Evolutionary conservation across 495 filamentous ascomycete genomes (phyloP), one percentile per base, ranked within the genome.

Genomic region (Penicillium cataractarum): DNA sequence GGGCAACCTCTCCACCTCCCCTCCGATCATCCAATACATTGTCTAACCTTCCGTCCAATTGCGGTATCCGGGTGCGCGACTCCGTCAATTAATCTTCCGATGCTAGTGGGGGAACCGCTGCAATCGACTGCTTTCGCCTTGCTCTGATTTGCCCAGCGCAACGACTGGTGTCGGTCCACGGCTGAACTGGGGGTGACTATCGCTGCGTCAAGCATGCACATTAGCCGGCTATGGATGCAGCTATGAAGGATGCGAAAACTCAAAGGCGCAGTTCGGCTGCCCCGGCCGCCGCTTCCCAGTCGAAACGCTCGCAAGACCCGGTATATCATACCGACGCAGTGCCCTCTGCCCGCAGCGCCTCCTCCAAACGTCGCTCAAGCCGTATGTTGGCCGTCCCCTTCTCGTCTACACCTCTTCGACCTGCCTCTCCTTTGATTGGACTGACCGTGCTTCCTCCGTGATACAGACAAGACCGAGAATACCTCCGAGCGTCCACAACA

Each of bases 201-300:
- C 69, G 42, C 66, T 69, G 70, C 70, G 66, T 71, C 69, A 72
- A 72, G 62, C 50, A 73, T 74, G 72, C 69, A 62, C 64, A 70
- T 63, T 55, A 27, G 50, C 32, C 65, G 65, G 56, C 57, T 32
- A 71, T 71, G 58, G 52, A 65, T 60, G 40, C 58, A 65, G 57
- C 50, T 57, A 68, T 54, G 44, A 78, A 77, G 76, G 70, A 78
- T n/a, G 60, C 57, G 54, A 71, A 67, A 54, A 62, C 58, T 49
- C 68, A 70, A 57, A 69, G 64, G 40, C 73, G 68, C 56, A 74
- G 68, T 61, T 69, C 67, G 55, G 67, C 67, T 44, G 66, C 65
- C 52, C 69, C 73, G 50, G 63, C 62, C 15, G 33, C 66, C 40
- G 44, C 50, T 21, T 12, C 12, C 13, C 50, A 56, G 15, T 55